Conservation (phyloP, 768 basidiomycete species). For the Lactarius hengduanensis region DNA sequence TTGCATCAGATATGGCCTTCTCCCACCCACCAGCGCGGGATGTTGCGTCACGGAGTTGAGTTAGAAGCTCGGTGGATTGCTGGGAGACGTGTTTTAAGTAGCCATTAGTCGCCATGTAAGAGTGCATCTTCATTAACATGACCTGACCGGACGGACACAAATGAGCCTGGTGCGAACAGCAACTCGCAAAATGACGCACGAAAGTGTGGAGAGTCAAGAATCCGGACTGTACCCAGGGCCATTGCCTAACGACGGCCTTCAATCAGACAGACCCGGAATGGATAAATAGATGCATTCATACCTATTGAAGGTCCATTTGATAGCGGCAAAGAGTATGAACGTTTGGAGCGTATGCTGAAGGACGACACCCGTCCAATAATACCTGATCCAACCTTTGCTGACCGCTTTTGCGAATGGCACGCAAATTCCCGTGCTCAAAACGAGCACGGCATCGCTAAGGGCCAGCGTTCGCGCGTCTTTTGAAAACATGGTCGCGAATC, state of each 20-base stretch:
- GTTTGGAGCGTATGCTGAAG: conserved; percentile 85
- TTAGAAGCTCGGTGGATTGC: conserved; percentile 46
- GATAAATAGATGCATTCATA: conserved; percentile 32
- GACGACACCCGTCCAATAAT: conserved; percentile 70
- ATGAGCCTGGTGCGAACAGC: neutral
- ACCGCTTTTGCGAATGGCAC: conserved; percentile 82
- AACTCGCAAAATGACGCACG: conserved; percentile 40
- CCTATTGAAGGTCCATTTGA: conserved; percentile 92
- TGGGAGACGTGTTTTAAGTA: conserved; percentile 59
- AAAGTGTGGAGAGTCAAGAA: conserved; percentile 86
- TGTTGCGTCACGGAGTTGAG: conserved; percentile 48
- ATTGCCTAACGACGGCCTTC: conserved; percentile 52
- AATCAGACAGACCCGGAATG: neutral
- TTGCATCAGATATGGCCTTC: conserved; percentile 53
- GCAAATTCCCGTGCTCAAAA: conserved; percentile 69
- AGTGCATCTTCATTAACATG: conserved; percentile 96
- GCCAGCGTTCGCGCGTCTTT: conserved; percentile 81
- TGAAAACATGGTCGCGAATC: conserved; percentile 85
- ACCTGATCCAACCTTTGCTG: conserved; percentile 74
- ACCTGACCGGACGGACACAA: conserved; percentile 40
- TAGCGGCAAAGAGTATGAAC: conserved; percentile 61
- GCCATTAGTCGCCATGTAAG: conserved; percentile 87
- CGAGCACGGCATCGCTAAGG: conserved; percentile 78
- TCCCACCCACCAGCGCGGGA: conserved; percentile 65
- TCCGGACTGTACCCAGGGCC: conserved; percentile 98